A percentile compares a stretch with the other conserved stretches of the same genome.
Conservation (phyloP, 225 moss, liverwort and hornwort genomes). For the Pseudisothecium myosuroides region DNA sequence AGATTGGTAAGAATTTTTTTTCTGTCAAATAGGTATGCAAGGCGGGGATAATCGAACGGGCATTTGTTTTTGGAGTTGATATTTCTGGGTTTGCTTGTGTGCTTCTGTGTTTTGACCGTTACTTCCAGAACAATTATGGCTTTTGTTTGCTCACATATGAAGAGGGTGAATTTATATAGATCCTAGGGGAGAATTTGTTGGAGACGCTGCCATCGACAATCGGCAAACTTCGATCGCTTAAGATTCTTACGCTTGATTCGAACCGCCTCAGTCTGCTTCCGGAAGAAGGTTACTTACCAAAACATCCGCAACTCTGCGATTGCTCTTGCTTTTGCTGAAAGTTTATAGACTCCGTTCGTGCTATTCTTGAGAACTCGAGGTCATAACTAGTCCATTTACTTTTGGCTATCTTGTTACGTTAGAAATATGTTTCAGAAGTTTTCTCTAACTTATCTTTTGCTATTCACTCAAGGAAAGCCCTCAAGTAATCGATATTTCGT, state of each 20-base stretch:
- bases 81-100: background rate
- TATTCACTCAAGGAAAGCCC: background rate
- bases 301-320: background rate
- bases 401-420: background rate
- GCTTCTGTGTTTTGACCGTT: background rate
- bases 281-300: slow-evolving; percentile 26
- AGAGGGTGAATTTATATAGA: slow-evolving; percentile 6
- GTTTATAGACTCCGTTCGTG: background rate
- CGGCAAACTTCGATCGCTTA: slow-evolving; percentile 49
- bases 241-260: slow-evolving; percentile 47
- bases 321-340: background rate
- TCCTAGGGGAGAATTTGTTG: slow-evolving; percentile 42
- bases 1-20: slow-evolving; percentile 32
- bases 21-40: background rate
- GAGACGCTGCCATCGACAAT: slow-evolving; percentile 37
- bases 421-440: background rate
- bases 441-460: background rate
- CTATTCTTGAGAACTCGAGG: background rate
- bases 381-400: background rate
- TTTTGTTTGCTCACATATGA: background rate
- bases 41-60: background rate
- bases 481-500: background rate
- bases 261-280: slow-evolving; percentile 43
- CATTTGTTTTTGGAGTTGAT: background rate
- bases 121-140: background rate